Percentiles rank a stretch among this genome's conserved stretches.
phyloP scores from a whole-genome alignment of 2,329 filamentous ascomycete species.

The Fusarium oxysporum region DNA sequence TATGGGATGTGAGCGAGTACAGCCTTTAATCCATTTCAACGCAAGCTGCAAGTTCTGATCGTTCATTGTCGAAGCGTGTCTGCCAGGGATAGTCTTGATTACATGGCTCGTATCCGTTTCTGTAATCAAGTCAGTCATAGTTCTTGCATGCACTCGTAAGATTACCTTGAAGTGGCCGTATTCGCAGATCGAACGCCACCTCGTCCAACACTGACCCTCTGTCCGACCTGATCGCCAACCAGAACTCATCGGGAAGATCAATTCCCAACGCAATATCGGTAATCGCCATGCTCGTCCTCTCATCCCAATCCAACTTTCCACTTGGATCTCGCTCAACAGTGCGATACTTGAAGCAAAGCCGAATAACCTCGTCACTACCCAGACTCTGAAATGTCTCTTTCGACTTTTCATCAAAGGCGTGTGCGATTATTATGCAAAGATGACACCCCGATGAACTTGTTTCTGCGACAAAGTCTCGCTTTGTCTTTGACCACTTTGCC shows the following conservation, averaged over 20 bases:
- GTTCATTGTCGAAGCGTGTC: background rate
- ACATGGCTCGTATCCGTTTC: background rate
- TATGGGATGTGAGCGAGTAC: background rate
- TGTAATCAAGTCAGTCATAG: background rate
- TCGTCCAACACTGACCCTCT: background rate
- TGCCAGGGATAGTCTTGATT: fast-evolving
- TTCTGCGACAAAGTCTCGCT: background rate
- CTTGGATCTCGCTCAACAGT: constrained; percentile 1
- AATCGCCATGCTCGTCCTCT: constrained; percentile 1
- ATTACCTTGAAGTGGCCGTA: background rate
- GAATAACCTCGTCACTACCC: fast-evolving
- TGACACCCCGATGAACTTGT: background rate
- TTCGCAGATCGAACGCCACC: background rate
- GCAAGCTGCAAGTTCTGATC: background rate
- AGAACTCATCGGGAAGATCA: background rate
- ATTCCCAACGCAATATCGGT: background rate
- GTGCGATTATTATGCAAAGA: background rate
- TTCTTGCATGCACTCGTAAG: fast-evolving
- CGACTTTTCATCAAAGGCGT: background rate
- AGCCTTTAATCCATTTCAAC: background rate
- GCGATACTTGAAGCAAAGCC: constrained; percentile 1
- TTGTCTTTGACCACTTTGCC: constrained; percentile 7
- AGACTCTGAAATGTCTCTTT: background rate
- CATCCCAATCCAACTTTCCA: background rate
- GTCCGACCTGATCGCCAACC: background rate